These are phyloP conservation scores for Collybiopsis confluens DNA, from an alignment of 768 basidiomycete genomes.

Conservation along the genomic window DNA sequence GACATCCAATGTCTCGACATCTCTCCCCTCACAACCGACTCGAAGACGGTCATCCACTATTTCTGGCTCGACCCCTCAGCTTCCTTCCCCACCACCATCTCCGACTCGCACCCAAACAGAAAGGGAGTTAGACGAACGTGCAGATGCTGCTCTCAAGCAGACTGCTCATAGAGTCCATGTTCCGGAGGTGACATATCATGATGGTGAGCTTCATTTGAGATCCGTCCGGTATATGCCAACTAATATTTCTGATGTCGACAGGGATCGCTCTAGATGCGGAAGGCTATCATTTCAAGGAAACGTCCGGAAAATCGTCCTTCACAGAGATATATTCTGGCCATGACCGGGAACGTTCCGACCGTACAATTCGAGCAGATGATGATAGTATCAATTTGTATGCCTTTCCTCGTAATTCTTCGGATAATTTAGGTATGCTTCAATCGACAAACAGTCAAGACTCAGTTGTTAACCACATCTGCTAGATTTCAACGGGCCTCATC, in stretches of 20 bases:
- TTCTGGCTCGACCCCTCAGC: slow-evolving; percentile 16
- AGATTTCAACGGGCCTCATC: neutral
- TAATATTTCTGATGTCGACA: slow-evolving; percentile 20
- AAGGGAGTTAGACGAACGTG: slow-evolving; percentile 34
- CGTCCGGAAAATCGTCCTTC: neutral
- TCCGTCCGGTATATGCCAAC: neutral
- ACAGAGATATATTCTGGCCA: slow-evolving; percentile 12
- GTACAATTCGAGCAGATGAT: slow-evolving; percentile 28
- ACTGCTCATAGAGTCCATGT: slow-evolving; percentile 37
- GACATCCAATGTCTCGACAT: neutral
- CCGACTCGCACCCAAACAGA: slow-evolving; percentile 22
- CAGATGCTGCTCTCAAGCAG: slow-evolving; percentile 48
- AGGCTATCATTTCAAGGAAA: slow-evolving; percentile 60
- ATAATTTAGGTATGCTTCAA: neutral
- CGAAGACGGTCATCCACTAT: slow-evolving; percentile 20
- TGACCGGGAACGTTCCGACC: slow-evolving; percentile 34
- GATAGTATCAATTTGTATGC: neutral
- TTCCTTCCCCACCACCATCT: slow-evolving; percentile 28
- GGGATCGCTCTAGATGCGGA: slow-evolving; percentile 79
- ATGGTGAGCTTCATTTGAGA: slow-evolving; percentile 33
- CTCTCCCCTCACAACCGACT: slow-evolving; percentile 18
- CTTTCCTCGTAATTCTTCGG: neutral
- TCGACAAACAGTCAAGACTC: too few relatives aligned
- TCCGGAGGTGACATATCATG: slow-evolving; percentile 60
- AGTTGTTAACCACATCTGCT: neutral